A percentile compares a stretch with the other conserved stretches of the same genome.
phyloP scores from a whole-genome alignment of 2,329 filamentous ascomycete genomes.

The Hortaea sp. region DNA sequence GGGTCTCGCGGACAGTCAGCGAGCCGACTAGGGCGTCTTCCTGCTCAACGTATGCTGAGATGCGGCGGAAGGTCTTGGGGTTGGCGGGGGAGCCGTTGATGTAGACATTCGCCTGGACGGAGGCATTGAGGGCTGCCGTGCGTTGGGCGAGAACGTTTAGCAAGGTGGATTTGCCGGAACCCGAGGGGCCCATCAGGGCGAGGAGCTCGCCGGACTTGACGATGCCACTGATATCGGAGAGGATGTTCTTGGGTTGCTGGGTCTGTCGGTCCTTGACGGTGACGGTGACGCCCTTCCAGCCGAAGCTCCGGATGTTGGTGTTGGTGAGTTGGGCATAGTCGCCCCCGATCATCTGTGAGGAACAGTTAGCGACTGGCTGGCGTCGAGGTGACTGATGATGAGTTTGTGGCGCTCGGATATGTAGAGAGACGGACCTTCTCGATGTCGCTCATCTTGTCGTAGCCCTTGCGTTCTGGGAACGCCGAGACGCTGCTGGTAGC shows the following conservation, averaged over 20 bases:
- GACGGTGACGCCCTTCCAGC: conserved; percentile 59
- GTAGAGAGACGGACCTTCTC: conserved; percentile 21
- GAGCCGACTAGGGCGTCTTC: conserved; percentile 76
- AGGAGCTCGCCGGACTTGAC: conserved; percentile 62
- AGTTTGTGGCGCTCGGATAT: no score
- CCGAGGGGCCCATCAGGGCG: conserved; percentile 69
- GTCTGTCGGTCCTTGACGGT: conserved; percentile 62
- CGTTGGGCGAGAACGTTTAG: conserved; percentile 68
- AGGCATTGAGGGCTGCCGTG: conserved; percentile 42
- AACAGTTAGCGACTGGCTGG: no score
- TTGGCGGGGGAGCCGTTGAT: conserved; percentile 54
- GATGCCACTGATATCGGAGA: conserved; percentile 53
- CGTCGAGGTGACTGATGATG: no score
- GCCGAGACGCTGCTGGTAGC: conserved; percentile 6
- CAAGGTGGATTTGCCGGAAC: conserved; percentile 71
- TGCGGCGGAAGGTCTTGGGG: conserved; percentile 47
- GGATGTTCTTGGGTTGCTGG: conserved; percentile 52
- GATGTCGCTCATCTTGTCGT: conserved; percentile 33
- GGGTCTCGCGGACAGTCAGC: conserved; percentile 68
- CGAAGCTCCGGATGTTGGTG: conserved; percentile 51
- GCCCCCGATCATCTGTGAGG: conserved; percentile 28
- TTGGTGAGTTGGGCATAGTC: conserved; percentile 50
- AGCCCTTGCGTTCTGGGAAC: conserved; percentile 21
- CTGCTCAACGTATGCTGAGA: conserved; percentile 76
- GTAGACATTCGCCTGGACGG: conserved; percentile 43